Evolutionary conservation across 2,329 filamentous ascomycete genomes (phyloP).

Genomic region (Chaetomium sp.): DNA sequence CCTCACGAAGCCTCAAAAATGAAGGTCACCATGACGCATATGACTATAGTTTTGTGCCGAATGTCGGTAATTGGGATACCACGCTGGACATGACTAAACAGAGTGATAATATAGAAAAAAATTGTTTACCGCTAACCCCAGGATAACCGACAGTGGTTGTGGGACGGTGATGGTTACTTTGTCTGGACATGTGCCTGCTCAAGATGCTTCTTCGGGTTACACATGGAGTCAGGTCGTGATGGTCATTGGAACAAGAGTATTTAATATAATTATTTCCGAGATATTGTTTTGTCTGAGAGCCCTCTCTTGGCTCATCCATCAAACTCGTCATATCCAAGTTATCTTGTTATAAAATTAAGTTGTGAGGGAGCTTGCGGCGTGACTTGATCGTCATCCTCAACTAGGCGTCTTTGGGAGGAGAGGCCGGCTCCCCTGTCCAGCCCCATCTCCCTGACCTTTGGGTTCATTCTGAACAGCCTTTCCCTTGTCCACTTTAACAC

Average conservation of each 20-base stretch:
- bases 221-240: background rate
- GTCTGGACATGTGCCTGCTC: background rate
- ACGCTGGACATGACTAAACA: background rate
- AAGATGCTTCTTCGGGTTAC: background rate
- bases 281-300: background rate
- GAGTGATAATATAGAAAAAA: background rate
- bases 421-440: constrained; percentile 18
- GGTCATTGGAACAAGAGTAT: background rate
- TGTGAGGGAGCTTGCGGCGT: constrained; percentile 21
- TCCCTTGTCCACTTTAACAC: constrained; percentile 33
- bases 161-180: background rate
- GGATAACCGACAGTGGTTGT: background rate
- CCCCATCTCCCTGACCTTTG: constrained; percentile 19
- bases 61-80: background rate
- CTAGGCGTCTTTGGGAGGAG: constrained; percentile 22
- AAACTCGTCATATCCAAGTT: background rate
- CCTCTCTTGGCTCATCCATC: background rate
- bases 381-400: constrained; percentile 19
- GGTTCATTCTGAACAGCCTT: constrained; percentile 29
- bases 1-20: background rate
- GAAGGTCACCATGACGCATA: background rate
- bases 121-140: background rate
- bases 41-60: background rate
- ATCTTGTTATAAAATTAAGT: constrained; percentile 22
- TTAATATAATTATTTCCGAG: background rate